Evolutionary conservation across 805 yeast species (phyloP).

Genomic region (Lipomyces yamadae): DNA sequence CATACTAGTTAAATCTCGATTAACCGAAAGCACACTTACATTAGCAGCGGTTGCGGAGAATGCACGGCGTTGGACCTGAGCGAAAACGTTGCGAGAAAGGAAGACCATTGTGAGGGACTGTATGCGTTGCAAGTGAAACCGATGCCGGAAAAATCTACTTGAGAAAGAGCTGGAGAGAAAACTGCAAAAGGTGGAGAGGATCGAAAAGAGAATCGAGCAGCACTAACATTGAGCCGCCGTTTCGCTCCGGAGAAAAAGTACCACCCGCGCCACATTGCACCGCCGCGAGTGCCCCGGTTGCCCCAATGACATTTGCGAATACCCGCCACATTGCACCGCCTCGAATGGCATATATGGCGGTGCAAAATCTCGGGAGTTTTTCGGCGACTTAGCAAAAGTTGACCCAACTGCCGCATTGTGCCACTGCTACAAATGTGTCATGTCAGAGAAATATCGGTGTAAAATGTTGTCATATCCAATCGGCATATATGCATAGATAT

Average conservation of each 20-base stretch:
- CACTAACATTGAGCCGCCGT: background rate
- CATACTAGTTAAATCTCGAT: background rate
- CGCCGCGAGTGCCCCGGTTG: conserved; percentile 1
- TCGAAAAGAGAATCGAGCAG: background rate
- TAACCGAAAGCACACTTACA: conserved; percentile 20
- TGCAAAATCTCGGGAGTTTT: background rate
- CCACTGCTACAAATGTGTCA: too few species aligned
- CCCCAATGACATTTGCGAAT: background rate
- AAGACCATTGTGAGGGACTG: conserved; percentile 29
- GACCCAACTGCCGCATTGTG: too few species aligned
- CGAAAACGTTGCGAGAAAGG: conserved; percentile 32
- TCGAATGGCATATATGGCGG: conserved; percentile 5
- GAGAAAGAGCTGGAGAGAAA: background rate
- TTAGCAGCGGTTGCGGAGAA: conserved; percentile 37
- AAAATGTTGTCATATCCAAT: too few species aligned
- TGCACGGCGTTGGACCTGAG: conserved; percentile 37
- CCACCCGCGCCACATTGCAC: background rate
- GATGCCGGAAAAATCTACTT: background rate
- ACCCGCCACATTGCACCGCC: conserved; percentile 4
- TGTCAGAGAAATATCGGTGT: too few species aligned
- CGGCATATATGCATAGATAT: background rate
- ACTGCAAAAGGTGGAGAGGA: background rate
- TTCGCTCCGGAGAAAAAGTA: background rate
- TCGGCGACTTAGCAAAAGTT: background rate
- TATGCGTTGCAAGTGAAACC: background rate